Percentiles rank a stretch among this genome's conserved stretches.
Conservation (phyloP, 2,329 filamentous ascomycete genomes). For the Cordyceps farinosa region DNA sequence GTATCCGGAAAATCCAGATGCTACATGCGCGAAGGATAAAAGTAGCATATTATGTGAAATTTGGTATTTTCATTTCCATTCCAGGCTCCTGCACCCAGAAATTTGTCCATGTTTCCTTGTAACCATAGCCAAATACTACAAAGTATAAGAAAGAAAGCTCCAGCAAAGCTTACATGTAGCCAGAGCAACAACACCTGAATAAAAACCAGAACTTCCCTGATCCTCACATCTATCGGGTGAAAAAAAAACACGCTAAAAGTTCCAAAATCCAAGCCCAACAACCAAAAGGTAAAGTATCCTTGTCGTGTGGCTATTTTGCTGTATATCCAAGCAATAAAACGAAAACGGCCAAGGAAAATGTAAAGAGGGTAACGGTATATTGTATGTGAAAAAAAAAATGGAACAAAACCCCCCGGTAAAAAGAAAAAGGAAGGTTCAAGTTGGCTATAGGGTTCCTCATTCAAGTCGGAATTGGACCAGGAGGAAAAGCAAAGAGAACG, state of each 20-base stretch:
- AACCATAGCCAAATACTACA: background rate
- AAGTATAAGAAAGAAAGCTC: background rate
- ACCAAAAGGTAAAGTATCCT: background rate
- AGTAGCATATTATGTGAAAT: background rate
- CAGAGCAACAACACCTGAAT: conserved; percentile 10
- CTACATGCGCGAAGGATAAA: background rate
- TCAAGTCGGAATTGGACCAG: background rate
- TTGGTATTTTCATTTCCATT: background rate
- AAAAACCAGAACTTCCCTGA: background rate
- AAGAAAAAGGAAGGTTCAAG: background rate
- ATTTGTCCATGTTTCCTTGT: background rate
- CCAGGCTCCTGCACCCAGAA: background rate
- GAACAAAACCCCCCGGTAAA: too few relatives aligned
- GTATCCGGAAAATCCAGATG: too few relatives aligned
- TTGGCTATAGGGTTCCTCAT: background rate
- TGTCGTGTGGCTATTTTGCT: background rate
- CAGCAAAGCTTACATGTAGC: conserved; percentile 4
- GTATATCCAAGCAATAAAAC: conserved; percentile 9
- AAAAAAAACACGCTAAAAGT: background rate
- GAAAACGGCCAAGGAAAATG: background rate
- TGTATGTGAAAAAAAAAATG: background rate
- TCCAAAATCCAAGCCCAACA: background rate
- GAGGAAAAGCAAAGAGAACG: conserved; percentile 1
- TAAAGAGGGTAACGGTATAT: background rate
- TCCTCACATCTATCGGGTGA: conserved; percentile 1